phyloP scores from a whole-genome alignment of 495 filamentous ascomycete genomes.

The Opeltia flavorubescens region DNA sequence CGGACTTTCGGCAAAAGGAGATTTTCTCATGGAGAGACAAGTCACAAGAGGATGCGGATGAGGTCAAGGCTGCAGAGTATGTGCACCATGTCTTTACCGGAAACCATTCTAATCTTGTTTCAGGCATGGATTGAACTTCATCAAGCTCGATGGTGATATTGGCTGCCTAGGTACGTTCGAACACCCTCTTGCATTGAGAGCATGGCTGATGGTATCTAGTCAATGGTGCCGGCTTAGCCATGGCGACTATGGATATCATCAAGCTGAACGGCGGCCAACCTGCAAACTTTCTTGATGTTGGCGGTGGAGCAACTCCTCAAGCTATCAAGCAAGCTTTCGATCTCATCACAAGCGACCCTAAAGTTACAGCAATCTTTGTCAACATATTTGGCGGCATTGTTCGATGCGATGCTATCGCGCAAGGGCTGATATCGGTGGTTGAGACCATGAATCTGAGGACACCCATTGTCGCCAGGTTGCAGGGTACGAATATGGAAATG shows the following conservation, averaged over 20 bases:
- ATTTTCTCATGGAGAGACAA: slow-evolving; percentile 86
- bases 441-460: slow-evolving; percentile 87
- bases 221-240: slow-evolving; percentile 96
- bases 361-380: slow-evolving; percentile 97
- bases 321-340: slow-evolving; percentile 96
- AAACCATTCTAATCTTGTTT: slow-evolving; percentile 4
- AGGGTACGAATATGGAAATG: slow-evolving; percentile 97
- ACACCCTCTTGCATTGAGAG: background rate
- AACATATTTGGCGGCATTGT: slow-evolving; percentile 99
- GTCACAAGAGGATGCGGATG: slow-evolving; percentile 90
- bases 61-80: slow-evolving; percentile 87
- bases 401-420: slow-evolving; percentile 92
- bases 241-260: slow-evolving; percentile 99
- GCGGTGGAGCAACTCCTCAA: slow-evolving; percentile 88
- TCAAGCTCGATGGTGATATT: slow-evolving; percentile 98
- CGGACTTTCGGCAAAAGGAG: slow-evolving; percentile 94
- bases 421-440: slow-evolving; percentile 88
- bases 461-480: slow-evolving; percentile 88
- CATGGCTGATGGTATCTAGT: slow-evolving; percentile 33
- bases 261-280: slow-evolving; percentile 95
- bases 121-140: slow-evolving; percentile 83
- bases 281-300: slow-evolving; percentile 97
- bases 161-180: slow-evolving; percentile 57
- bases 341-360: slow-evolving; percentile 94
- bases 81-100: slow-evolving; percentile 8